Conservation (phyloP, 208 protist species). For the Entamoeba nuttalli region DNA sequence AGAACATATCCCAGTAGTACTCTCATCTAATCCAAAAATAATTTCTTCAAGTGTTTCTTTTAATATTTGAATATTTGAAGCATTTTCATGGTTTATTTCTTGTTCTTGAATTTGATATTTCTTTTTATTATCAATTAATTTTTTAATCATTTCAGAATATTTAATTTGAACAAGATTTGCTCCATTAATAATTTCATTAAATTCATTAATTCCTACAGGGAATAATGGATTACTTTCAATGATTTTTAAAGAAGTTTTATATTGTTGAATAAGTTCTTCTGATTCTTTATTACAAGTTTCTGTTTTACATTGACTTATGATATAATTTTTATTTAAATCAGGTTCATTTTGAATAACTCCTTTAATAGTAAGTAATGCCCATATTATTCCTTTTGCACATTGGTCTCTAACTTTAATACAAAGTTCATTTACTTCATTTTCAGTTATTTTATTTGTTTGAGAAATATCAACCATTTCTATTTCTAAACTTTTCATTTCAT, state of each 20-base stretch:
- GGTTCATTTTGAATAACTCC: neutral
- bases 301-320: neutral
- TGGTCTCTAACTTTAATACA: neutral
- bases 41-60: neutral
- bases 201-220: neutral
- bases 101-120: neutral
- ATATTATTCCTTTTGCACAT: neutral
- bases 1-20: neutral
- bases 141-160: neutral
- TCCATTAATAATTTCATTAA: neutral
- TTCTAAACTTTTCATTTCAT: neutral
- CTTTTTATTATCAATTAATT: neutral
- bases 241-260: neutral
- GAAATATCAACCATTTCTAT: neutral
- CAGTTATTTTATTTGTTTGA: neutral
- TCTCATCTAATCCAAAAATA: neutral
- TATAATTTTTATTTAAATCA: neutral
- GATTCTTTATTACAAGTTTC: neutral
- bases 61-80: neutral
- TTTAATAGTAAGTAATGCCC: neutral
- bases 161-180: neutral
- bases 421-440: neutral
- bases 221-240: neutral
- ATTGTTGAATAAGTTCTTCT: neutral
- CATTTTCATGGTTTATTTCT: neutral